Percentiles rank a stretch among this genome's conserved stretches.
Evolutionary conservation across 2,329 filamentous ascomycete genomes (phyloP).

Genomic region (Pseudogymnoascus sp.): DNA sequence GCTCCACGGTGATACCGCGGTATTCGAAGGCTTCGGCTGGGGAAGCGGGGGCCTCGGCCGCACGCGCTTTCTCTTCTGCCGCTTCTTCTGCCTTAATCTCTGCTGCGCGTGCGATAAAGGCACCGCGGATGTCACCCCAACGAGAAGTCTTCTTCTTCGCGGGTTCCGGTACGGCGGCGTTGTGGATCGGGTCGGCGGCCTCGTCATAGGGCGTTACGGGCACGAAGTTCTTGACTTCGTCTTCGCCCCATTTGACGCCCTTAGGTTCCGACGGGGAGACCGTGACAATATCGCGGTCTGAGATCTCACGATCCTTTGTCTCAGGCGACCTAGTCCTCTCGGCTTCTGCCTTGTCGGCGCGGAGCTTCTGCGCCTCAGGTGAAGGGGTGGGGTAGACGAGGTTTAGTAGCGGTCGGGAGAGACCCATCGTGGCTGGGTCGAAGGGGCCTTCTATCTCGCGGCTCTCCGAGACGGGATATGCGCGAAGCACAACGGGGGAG

Average conservation of each 20-base stretch:
- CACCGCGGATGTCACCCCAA: background rate
- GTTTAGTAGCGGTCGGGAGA: conserved; percentile 45
- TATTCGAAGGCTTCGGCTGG: conserved; percentile 19
- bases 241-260: conserved; percentile 55
- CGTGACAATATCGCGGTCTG: background rate
- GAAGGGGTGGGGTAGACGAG: conserved; percentile 51
- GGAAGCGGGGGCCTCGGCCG: conserved; percentile 22
- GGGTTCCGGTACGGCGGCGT: background rate
- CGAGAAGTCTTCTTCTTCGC: conserved; percentile 4
- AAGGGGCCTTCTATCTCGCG: conserved; percentile 19
- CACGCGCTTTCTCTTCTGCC: conserved; percentile 7
- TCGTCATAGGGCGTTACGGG: conserved; percentile 45
- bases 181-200: background rate
- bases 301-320: background rate
- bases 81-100: background rate
- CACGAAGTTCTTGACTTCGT: conserved; percentile 55
- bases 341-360: conserved; percentile 14
- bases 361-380: conserved; percentile 32
- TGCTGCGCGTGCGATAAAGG: background rate
- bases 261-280: conserved; percentile 34
- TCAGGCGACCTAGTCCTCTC: background rate
- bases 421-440: conserved; percentile 14
- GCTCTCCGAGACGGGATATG: conserved; percentile 15
- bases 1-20: conserved; percentile 20
- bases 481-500: conserved; percentile 15